These are phyloP conservation scores for Trichoderma sp. DNA, from an alignment of 2,329 filamentous ascomycete species.

Conservation along the genomic window DNA sequence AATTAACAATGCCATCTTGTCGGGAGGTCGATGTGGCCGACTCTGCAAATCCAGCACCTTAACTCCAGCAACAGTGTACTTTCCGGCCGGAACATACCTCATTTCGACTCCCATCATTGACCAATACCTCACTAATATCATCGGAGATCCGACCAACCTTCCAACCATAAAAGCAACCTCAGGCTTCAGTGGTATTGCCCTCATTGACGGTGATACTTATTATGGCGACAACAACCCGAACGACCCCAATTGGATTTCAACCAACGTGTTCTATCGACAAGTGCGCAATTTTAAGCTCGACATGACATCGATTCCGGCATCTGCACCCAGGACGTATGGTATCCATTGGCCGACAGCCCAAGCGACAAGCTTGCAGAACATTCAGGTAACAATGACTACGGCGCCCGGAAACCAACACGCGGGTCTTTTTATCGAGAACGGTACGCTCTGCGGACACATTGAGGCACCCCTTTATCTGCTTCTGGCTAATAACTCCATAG, in stretches of 20 bases:
- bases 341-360: conserved; percentile 65
- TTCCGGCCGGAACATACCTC: conserved; percentile 51
- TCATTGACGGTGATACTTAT: conserved; percentile 47
- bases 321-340: conserved; percentile 35
- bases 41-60: conserved; percentile 32
- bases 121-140: conserved; percentile 61
- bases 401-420: background rate
- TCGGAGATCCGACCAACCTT: conserved; percentile 39
- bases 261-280: conserved; percentile 63
- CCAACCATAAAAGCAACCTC: conserved; percentile 53
- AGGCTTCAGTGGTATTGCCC: conserved; percentile 52
- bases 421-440: background rate
- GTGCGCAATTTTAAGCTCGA: conserved; percentile 65
- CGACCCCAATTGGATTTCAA: background rate
- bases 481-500: conserved; percentile 27
- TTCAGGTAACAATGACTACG: conserved; percentile 44
- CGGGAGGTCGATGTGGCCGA: conserved; percentile 34
- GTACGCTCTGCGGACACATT: background rate
- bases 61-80: conserved; percentile 28
- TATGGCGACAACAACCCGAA: conserved; percentile 25
- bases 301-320: conserved; percentile 32
- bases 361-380: conserved; percentile 50
- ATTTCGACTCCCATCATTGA: conserved; percentile 56
- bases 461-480: background rate
- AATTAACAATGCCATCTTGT: conserved; percentile 45